These are phyloP conservation scores for Metarhizium robertsii DNA, from an alignment of 2,329 filamentous ascomycete genomes.

Conservation along the genomic window DNA sequence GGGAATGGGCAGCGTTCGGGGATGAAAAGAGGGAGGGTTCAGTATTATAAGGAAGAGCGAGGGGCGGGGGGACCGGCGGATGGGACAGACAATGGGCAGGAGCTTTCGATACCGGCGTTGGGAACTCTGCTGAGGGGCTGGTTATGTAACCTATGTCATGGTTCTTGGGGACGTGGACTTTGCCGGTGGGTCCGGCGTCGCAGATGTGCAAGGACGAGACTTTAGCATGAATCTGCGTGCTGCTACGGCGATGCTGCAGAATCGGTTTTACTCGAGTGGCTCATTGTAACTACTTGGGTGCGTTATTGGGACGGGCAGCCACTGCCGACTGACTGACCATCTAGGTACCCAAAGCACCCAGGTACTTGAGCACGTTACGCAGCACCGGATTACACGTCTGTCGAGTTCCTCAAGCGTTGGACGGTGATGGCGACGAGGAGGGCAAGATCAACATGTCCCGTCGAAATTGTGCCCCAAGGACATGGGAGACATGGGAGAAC, in stretches of 20 bases:
- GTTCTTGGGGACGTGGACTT: not conserved
- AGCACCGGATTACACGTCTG: too few relatives aligned
- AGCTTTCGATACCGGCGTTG: conserved; percentile 2
- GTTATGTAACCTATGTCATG: conserved; percentile 18
- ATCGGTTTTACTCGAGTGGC: not conserved
- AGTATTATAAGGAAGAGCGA: conserved; percentile 16
- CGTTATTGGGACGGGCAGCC: too few relatives aligned
- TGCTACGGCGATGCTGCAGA: not conserved
- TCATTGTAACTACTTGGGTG: too few relatives aligned
- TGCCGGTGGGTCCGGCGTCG: conserved; percentile 7
- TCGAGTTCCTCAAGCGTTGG: too few relatives aligned
- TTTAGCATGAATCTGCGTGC: not conserved
- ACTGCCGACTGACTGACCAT: too few relatives aligned
- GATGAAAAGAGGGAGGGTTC: conserved; percentile 18
- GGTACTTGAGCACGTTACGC: not conserved
- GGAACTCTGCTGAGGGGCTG: conserved; percentile 16
- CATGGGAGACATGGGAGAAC: too few relatives aligned
- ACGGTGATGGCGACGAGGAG: too few relatives aligned
- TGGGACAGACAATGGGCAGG: not conserved
- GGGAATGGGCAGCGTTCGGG: conserved; percentile 9
- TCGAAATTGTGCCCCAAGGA: too few relatives aligned
- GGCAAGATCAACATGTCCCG: too few relatives aligned
- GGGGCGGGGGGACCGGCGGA: conserved; percentile 5
- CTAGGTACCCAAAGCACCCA: not conserved
- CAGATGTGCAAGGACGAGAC: not conserved